Evolutionary conservation across 176 grass and related monocot genomes (phyloP).

Genomic region (Triticum urartu): DNA sequence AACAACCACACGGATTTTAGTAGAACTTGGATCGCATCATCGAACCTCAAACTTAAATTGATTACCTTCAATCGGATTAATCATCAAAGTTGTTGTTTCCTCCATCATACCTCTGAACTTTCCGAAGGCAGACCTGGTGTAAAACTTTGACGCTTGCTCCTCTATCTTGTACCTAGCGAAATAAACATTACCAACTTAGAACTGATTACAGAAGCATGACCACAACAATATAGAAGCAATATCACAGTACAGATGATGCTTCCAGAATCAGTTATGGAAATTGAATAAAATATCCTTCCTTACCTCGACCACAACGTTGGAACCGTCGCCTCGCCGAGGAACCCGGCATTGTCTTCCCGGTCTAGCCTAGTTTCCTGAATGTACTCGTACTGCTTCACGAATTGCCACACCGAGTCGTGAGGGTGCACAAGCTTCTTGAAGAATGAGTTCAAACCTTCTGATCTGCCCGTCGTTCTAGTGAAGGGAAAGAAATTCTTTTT

Average conservation of each 20-base stretch:
- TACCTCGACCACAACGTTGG: neutral
- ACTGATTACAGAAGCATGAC: too few relatives aligned
- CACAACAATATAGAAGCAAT: neutral
- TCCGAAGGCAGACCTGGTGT: neutral
- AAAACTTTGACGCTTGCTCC: neutral
- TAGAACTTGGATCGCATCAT: too few relatives aligned
- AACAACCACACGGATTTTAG: too few relatives aligned
- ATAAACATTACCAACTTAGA: neutral
- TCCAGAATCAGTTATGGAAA: too few relatives aligned
- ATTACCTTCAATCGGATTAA: too few relatives aligned
- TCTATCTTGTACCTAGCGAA: neutral
- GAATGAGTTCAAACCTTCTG: neutral
- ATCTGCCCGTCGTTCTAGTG: neutral
- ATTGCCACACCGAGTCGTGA: neutral
- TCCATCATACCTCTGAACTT: too few relatives aligned
- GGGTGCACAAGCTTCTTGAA: neutral
- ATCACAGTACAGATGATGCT: neutral
- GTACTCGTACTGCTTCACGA: neutral
- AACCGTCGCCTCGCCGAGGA: neutral
- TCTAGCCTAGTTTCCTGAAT: neutral
- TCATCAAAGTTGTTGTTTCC: too few relatives aligned
- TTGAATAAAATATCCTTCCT: too few relatives aligned
- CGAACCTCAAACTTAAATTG: too few relatives aligned
- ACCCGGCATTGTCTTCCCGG: neutral
- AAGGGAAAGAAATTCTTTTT: neutral